Percentiles rank a stretch among this genome's conserved stretches.
Conservation (phyloP, 805 yeast genomes). For the Jamesozyma hellenica region DNA sequence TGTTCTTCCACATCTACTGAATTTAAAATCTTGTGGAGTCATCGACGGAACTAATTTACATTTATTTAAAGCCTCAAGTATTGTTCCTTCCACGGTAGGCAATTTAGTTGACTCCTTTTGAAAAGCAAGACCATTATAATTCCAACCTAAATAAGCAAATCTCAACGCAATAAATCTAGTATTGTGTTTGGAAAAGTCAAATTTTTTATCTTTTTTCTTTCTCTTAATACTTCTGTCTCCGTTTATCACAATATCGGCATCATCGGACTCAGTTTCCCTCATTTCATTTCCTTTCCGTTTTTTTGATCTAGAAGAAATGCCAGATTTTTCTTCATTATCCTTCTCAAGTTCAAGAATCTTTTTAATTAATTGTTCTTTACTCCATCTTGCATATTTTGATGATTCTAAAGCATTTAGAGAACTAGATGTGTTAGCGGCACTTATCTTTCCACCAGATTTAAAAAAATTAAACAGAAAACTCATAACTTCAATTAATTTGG, state of each 20-base stretch:
- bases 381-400: slow-evolving; percentile 47
- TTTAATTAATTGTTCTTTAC: slow-evolving; percentile 51
- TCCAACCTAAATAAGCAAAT: slow-evolving; percentile 91
- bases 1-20: slow-evolving; percentile 90
- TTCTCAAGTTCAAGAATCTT: slow-evolving; percentile 48
- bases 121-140: slow-evolving; percentile 79
- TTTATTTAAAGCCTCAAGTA: slow-evolving; percentile 59
- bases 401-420: slow-evolving; percentile 4
- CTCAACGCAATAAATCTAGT: slow-evolving; percentile 66
- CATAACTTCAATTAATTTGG: too few relatives aligned
- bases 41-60: slow-evolving; percentile 54
- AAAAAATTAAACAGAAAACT: slow-evolving; percentile 11
- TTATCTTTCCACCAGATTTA: slow-evolving; percentile 5
- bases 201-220: slow-evolving; percentile 32
- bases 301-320: not conserved
- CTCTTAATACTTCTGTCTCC: slow-evolving; percentile 17
- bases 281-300: slow-evolving; percentile 2
- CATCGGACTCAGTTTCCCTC: not conserved
- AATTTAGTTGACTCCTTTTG: slow-evolving; percentile 68
- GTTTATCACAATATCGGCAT: not conserved
- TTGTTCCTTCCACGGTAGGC: slow-evolving; percentile 77
- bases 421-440: not conserved
- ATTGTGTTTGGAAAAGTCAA: slow-evolving; percentile 56
- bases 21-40: slow-evolving; percentile 53
- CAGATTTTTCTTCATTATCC: slow-evolving; percentile 1